A percentile compares a stretch with the other conserved stretches of the same genome.
These are phyloP conservation scores for Pinguiococcus pyrenoidosus DNA, from an alignment of 108 stramenopile species.

Conservation along the genomic window DNA sequence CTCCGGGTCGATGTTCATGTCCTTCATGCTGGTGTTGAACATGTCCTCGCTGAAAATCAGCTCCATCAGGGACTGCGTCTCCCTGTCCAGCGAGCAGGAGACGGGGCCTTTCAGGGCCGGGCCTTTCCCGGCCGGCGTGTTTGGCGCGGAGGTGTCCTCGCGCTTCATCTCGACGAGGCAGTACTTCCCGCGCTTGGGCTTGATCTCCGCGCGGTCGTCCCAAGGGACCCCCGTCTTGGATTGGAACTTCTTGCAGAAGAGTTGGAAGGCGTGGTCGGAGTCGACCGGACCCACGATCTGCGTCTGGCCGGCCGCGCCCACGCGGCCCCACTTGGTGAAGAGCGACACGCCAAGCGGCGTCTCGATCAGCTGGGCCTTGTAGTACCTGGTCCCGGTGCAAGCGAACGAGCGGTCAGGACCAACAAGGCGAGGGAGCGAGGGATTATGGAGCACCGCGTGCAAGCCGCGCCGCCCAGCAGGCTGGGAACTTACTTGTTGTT, in stretches of 20 bases:
- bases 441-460: too few relatives aligned
- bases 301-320: constrained; percentile 19
- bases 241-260: constrained; percentile 31
- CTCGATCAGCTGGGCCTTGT: constrained; percentile 15
- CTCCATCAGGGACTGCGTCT: constrained; percentile 32
- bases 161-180: constrained; percentile 31
- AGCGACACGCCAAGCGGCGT: background rate
- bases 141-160: constrained; percentile 11
- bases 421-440: too few relatives aligned
- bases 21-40: constrained; percentile 28
- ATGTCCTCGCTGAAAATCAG: constrained; percentile 40
- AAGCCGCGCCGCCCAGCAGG: too few relatives aligned
- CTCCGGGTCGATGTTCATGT: constrained; percentile 35
- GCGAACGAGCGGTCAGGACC: too few relatives aligned
- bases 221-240: constrained; percentile 37
- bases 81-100: constrained; percentile 23
- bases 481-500: constrained; percentile 56
- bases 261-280: constrained; percentile 3
- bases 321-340: constrained; percentile 33
- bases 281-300: constrained; percentile 10
- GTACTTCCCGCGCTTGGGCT: constrained; percentile 29
- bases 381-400: too few relatives aligned
- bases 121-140: background rate
- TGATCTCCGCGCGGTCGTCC: constrained; percentile 13
- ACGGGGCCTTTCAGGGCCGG: constrained; percentile 1